These are phyloP conservation scores for Aegle marmelos DNA, from an alignment of 345 rosid genomes.

Conservation along the genomic window DNA sequence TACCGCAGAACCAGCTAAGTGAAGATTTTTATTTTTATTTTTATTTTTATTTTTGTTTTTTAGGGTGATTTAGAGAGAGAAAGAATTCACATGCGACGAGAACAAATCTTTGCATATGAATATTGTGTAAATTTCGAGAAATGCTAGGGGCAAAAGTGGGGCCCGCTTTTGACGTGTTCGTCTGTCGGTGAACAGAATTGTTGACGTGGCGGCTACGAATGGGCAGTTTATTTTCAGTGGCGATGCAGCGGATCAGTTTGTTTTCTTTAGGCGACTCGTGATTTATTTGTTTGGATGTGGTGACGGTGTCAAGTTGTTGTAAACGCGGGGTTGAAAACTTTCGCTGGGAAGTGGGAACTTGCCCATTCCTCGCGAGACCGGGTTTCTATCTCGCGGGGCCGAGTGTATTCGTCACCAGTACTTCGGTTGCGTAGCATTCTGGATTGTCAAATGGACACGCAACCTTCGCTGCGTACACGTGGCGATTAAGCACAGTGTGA, in stretches of 20 bases:
- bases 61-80: not conserved
- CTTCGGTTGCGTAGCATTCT: not conserved
- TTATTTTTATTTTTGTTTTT: not conserved
- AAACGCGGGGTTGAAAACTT: constrained; percentile 19
- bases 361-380: not conserved
- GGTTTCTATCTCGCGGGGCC: not conserved
- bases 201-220: constrained; percentile 4
- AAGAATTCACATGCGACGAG: not conserved
- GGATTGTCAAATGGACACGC: not conserved
- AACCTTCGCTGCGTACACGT: not conserved
- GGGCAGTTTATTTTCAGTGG: not conserved
- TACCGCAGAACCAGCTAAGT: not conserved
- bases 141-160: not conserved
- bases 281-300: constrained; percentile 10
- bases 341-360: not conserved
- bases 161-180: constrained; percentile 15
- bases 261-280: not conserved
- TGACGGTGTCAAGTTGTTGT: not conserved
- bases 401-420: not conserved
- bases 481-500: not conserved
- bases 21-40: not conserved
- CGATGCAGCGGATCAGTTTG: constrained; percentile 4
- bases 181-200: constrained; percentile 22
- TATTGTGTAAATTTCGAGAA: too few relatives aligned
- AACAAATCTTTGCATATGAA: not conserved